Base-by-base conservation (phyloP, 768 basidiomycete genomes). In the Gautieria morchelliformis region DNA sequence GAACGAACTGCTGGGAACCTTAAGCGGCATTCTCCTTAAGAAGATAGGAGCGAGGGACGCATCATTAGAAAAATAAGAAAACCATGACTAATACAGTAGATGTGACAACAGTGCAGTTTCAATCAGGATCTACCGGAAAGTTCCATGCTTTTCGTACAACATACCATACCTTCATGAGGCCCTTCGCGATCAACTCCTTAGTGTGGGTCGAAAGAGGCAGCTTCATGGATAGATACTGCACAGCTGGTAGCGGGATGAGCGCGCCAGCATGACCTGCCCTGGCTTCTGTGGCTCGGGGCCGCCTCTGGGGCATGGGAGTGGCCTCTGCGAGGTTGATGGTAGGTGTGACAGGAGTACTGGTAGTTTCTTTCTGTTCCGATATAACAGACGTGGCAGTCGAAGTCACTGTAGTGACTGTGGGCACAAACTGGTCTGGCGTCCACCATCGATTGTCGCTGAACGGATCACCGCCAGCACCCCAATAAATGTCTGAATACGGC, bases 91-190 rank as follows among this genome's bases (percentile, higher is more conserved):
- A 49, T 49, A 49, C 48, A 49, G 2, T 27, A 49, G 22, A 49
- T 11, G 24, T 11, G 24, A 9, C 48, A 33, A 20, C 22, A 49
- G 32, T 49, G 4, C 22, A 30, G n/a, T 49, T 15, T 57, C 46
- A 57, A 20, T 57, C 56, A 19, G 81, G 81, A 59, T 78, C 75
- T 60, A 83, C 59, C 0, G 82, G 83, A 60, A 80, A 84, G 64
- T 83, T 79, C 63, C 80, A 77, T 24, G 74, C 68, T 68, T 67
- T 78, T 62, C 75, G 70, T 44, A 77, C 65, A n/a, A 81, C 52
- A 58, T 74, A 69, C 78, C 78, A 83, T 5, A 77, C 66, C 17
- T 69, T 67, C 51, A 71, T 72, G 49, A 77, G 53, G 5, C 75
- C 69, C 33, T 67, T 64, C 56, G 74, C 64, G 60, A 62, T 59